Evolutionary conservation across 352 stramenopile species (phyloP).

Genomic region (Globisporangium sylvaticum): DNA sequence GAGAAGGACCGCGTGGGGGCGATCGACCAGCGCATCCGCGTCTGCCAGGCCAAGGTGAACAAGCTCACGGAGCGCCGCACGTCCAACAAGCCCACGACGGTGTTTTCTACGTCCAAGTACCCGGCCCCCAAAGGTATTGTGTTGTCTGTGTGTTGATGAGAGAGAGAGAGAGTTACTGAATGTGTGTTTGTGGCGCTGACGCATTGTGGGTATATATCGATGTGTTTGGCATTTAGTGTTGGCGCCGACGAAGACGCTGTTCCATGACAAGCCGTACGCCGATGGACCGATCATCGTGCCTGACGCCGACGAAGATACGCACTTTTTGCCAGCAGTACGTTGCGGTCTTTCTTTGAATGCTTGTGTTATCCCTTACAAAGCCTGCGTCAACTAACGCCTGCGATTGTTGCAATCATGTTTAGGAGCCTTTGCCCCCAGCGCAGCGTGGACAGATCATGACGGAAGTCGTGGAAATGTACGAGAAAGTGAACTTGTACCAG

Average conservation of each 20-base stretch:
- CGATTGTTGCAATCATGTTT: background rate
- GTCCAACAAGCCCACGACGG: conserved; percentile 83
- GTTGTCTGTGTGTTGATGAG: background rate
- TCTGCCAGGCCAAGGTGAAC: conserved; percentile 85
- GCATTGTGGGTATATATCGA: background rate
- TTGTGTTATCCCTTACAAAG: background rate
- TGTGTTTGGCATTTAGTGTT: conserved; percentile 24
- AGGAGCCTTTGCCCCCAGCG: conserved; percentile 65
- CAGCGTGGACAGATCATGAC: conserved; percentile 77
- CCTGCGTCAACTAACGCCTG: background rate
- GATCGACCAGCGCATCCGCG: conserved; percentile 68
- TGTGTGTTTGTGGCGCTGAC: background rate
- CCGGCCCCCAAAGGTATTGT: conserved; percentile 53
- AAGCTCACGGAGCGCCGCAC: conserved; percentile 72
- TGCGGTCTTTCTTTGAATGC: background rate
- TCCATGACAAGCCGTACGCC: conserved; percentile 81
- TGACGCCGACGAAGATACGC: conserved; percentile 71
- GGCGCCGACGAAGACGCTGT: conserved; percentile 68
- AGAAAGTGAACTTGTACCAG: conserved; percentile 79
- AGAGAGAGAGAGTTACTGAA: background rate
- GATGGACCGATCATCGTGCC: conserved; percentile 65
- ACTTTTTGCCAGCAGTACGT: conserved; percentile 70
- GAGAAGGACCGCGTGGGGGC: conserved; percentile 77
- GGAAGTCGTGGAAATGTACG: conserved; percentile 79
- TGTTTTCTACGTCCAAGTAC: conserved; percentile 89